Evolutionary conservation across 2,329 filamentous ascomycete species (phyloP), one percentile per base, ranked within the genome.

Genomic region (Diaporthe sp.): DNA sequence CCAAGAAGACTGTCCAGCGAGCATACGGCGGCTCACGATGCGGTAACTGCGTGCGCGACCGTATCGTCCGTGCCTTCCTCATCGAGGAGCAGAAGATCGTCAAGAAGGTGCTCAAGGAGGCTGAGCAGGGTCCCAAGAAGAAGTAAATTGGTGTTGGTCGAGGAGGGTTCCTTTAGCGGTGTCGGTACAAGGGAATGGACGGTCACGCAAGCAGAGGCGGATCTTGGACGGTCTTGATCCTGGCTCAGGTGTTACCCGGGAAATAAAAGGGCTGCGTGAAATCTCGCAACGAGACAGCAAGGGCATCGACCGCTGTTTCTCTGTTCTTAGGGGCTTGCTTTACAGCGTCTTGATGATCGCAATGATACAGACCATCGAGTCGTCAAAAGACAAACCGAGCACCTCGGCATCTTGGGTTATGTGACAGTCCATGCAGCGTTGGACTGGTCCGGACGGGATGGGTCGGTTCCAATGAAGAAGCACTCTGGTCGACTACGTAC

Each of bases 21-120:
- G 96, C 97, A 85, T 99, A 99, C 88, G 96, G 97, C 87, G 97
- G 97, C 85, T 98, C 96, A 84, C 95, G 97, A 92, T 99, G 97
- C 91, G 95, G 94, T 86, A 97, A 95, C 92, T 99, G 97, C 88
- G 97, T 99, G 82, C 96, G 96, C 88, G 97, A 99, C 91, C 94
- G 97, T 83, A 95, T 99, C 82, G 95, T 98, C 68, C 95, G 97
- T 83, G 97, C 97, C 80, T 99, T 99, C 94, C 90, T 99, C 87
- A 98, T 99, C 81, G 97, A 99, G 92, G 97, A 99, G 93, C 97
- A 99, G 92, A 99, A 99, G 95, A 98, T 99, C 84, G 97, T 99
- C 89, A 99, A 99, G 95, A 99, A 99, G 95, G 97, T 99, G 84
- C 92, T 98, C 87, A 98, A 98, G 94, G 96, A 98, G 92, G 95